A percentile compares a stretch with the other conserved stretches of the same genome.
Conservation (phyloP, 2,329 filamentous ascomycete species). For the Stenocarpella maydis region DNA sequence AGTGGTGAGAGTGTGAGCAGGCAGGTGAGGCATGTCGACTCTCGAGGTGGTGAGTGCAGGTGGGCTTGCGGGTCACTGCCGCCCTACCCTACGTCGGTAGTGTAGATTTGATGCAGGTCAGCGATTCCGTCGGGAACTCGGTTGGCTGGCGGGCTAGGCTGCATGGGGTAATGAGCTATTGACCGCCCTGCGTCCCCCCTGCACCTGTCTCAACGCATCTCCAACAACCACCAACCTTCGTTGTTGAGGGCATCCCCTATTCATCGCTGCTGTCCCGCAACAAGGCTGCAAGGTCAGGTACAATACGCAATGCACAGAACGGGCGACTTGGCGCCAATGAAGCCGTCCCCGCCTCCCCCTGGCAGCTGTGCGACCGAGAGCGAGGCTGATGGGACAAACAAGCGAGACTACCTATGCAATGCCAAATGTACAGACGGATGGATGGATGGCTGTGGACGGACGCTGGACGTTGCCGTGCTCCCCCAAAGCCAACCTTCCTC, state of each 20-base stretch:
- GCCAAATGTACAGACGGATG: background rate
- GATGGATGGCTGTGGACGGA: background rate
- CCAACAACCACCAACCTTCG: too few species aligned
- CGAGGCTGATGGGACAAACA: background rate
- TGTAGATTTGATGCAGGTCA: conserved; percentile 14
- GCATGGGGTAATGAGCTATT: conserved; percentile 32
- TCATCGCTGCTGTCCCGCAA: background rate
- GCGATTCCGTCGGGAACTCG: conserved; percentile 12
- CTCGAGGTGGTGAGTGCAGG: background rate
- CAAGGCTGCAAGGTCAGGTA: background rate
- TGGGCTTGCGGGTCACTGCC: conserved; percentile 31
- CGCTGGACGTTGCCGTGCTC: background rate
- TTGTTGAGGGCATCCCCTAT: conserved; percentile 20
- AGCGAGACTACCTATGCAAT: background rate
- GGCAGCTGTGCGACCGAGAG: background rate
- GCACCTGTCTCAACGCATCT: conserved; percentile 15
- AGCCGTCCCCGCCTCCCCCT: background rate
- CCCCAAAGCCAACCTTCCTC: background rate
- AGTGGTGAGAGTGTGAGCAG: background rate
- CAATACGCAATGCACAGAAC: background rate
- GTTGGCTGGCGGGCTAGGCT: conserved; percentile 26
- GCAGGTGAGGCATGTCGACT: too few species aligned
- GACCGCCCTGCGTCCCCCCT: conserved; percentile 24
- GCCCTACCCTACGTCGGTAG: too few species aligned
- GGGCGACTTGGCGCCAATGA: conserved; percentile 1